Evolutionary conservation across 495 filamentous ascomycete genomes (phyloP).

Genomic region (Podospora pseudoanserina): DNA sequence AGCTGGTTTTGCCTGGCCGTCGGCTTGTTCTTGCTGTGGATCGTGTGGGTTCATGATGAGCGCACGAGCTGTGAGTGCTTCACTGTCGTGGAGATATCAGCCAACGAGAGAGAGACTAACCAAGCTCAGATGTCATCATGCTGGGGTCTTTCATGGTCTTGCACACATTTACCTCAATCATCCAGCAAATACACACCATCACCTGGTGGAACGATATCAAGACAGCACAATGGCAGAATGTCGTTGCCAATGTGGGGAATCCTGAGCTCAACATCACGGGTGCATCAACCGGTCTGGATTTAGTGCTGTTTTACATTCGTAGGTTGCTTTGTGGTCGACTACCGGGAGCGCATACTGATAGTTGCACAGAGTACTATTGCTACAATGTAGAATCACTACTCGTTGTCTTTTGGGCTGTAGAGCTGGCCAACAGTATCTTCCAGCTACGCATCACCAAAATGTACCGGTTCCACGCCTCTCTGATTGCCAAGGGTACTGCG

Average conservation of each 20-base stretch:
- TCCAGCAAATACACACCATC: conserved; percentile 47
- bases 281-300: conserved; percentile 40
- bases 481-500: conserved; percentile 36
- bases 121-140: conserved; percentile 40
- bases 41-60: conserved; percentile 45
- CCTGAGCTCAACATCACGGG: conserved; percentile 48
- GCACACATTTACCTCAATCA: conserved; percentile 40
- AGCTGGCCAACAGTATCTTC: conserved; percentile 39
- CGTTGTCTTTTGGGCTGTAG: conserved; percentile 45
- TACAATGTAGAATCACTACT: conserved; percentile 50
- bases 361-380: conserved; percentile 42
- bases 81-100: background rate
- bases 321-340: conserved; percentile 2
- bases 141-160: conserved; percentile 39
- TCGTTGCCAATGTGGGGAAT: conserved; percentile 32
- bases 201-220: conserved; percentile 42
- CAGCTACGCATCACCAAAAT: conserved; percentile 25
- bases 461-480: conserved; percentile 27
- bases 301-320: conserved; percentile 49
- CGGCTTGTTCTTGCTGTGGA: conserved; percentile 36
- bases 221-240: conserved; percentile 38
- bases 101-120: conserved; percentile 1
- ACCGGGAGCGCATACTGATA: background rate
- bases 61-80: conserved; percentile 43
- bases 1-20: conserved; percentile 39